A percentile compares a stretch with the other conserved stretches of the same genome.
phyloP scores from a whole-genome alignment of 2,329 filamentous ascomycete genomes.

The Apiospora phragmitis region DNA sequence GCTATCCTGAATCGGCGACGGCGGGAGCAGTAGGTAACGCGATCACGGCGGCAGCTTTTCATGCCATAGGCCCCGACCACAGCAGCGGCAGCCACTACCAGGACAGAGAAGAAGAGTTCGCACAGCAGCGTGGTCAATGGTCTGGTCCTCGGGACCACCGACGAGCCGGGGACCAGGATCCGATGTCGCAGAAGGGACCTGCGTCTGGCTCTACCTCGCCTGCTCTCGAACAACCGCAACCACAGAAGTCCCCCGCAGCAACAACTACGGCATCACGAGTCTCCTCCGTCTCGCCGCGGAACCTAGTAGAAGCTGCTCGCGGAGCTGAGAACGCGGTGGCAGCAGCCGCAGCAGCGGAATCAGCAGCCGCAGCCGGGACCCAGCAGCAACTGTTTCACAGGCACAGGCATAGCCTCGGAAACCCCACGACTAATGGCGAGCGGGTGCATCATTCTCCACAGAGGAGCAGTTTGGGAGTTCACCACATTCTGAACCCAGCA shows the following conservation, averaged over 20 bases:
- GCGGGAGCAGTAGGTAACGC: neutral
- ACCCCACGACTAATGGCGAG: constrained; percentile 30
- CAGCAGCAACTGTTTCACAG: neutral
- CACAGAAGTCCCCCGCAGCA: constrained; percentile 42
- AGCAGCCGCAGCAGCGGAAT: neutral
- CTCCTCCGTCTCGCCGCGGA: constrained; percentile 24
- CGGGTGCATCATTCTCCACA: constrained; percentile 30
- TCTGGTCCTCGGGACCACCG: constrained; percentile 50
- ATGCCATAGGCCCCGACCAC: neutral
- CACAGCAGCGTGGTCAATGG: constrained; percentile 53
- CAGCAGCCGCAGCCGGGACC: neutral
- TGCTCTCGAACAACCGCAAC: constrained; percentile 39
- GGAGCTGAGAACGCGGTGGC: neutral
- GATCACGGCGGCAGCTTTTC: neutral
- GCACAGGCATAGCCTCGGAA: neutral
- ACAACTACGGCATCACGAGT: constrained; percentile 35
- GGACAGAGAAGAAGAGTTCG: constrained; percentile 3
- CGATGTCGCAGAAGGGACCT: constrained; percentile 65
- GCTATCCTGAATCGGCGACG: neutral
- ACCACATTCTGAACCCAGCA: constrained; percentile 46
- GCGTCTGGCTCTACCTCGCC: constrained; percentile 57
- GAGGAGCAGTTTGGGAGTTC: constrained; percentile 39
- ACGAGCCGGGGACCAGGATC: constrained; percentile 58
- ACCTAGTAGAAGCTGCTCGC: neutral
- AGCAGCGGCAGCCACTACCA: neutral